Conservation (phyloP, 257 asterid species). For the Penstemon eatonii region DNA sequence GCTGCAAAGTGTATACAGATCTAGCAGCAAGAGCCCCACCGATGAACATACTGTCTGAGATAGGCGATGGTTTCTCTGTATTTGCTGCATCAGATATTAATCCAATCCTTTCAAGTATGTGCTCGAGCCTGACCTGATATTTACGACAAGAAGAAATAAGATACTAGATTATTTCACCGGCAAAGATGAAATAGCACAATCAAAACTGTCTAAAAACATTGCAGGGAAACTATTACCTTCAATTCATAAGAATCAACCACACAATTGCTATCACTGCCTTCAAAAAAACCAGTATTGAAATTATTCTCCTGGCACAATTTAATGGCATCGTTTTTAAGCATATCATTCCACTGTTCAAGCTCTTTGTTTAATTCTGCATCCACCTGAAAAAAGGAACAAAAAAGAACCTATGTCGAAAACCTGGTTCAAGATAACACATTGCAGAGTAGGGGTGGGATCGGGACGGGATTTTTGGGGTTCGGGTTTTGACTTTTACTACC, state of each 20-base stretch:
- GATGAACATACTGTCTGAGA: constrained; percentile 61
- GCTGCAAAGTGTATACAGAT: constrained; percentile 86
- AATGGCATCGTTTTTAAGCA: constrained; percentile 79
- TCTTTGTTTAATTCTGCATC: constrained; percentile 84
- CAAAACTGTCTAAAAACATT: neutral
- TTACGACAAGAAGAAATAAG: constrained; percentile 3
- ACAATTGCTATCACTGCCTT: constrained; percentile 82
- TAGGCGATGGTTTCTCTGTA: constrained; percentile 80
- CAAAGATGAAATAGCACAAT: constrained; percentile 9
- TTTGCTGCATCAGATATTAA: constrained; percentile 92
- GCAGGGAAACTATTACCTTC: constrained; percentile 55
- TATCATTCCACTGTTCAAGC: constrained; percentile 91
- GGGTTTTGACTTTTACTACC: too few relatives aligned
- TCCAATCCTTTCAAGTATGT: constrained; percentile 85
- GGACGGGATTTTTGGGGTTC: too few relatives aligned
- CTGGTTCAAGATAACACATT: constrained; percentile 2
- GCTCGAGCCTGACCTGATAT: constrained; percentile 95
- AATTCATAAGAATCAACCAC: constrained; percentile 95
- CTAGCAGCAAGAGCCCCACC: constrained; percentile 99
- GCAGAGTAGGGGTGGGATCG: neutral
- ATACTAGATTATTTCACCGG: constrained; percentile 7
- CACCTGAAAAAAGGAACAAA: constrained; percentile 54
- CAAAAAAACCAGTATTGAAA: constrained; percentile 88
- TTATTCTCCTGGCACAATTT: constrained; percentile 89
- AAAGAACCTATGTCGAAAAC: constrained; percentile 15